Evolutionary conservation across 2,329 filamentous ascomycete species (phyloP), one percentile per base, ranked within the genome.

Genomic region (Sclerotinia subarctica): DNA sequence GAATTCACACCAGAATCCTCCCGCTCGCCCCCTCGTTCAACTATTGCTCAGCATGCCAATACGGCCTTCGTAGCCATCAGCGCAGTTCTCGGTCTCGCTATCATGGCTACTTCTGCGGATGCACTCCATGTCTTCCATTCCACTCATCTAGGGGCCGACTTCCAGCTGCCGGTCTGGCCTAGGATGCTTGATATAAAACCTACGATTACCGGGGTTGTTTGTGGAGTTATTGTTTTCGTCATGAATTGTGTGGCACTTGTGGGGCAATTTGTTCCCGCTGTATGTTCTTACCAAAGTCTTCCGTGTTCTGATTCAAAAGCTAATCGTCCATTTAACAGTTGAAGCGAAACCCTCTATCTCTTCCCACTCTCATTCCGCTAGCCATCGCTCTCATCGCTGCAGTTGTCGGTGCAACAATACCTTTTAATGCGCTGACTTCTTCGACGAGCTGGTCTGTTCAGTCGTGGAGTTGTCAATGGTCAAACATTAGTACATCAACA

Each of bases 391-490:
- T 84, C 64, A 76, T 79, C 58, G 82, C 80, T 17, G 81, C 84
- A 51, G 75, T 88, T 62, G 78, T 87, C 67, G 82, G 83, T 70
- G 83, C 86, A 74, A 78, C 81, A 64, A 82, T 88, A 76, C 87
- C 85, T 76, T 89, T 87, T 74, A 80, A 80, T 66, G 80, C 85
- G 76, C 85, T 87, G 72, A 76, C 81, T 24, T 88, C 86, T 4
- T 78, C 77, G 19, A 80, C 79, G 11, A 78, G 79, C 69, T 85
- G 87, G 74, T 86, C 85, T 8, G 77, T 89, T 15, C 80, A 88
- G 74, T 87, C 84, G 77, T 89, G 87, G 87, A 84, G 82, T 52
- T 89, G 87, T 76, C 85, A 85, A 70, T 89, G 87, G 86, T 77
- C 78, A 11, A 73, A 79, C 29, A 78, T 88, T n/a, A 76, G 78